Base-by-base conservation (phyloP, 441 rosid genomes). In the Gossypium schwendimanii region DNA sequence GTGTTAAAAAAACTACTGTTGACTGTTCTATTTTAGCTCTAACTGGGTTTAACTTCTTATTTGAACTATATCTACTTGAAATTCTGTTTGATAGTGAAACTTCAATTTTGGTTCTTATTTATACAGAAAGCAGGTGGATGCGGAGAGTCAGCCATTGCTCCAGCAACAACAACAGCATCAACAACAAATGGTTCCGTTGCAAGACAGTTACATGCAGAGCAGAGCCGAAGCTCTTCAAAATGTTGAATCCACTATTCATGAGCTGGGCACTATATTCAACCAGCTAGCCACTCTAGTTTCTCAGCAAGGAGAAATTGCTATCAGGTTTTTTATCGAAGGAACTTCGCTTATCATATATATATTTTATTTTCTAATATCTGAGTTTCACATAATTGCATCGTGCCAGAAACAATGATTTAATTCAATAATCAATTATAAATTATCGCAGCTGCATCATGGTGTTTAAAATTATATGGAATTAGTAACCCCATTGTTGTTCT, bases 171-270 rank as follows among this genome's bases (percentile, higher is more conserved):
- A 61, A 15, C 66, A 63, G 15, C 69, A 39, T 7, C 69, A 63
- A 12, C 69, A 63, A 11, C 69, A 63, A 21, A 20, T 41, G 53
- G 33, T 20, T 63, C 69, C 69, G 21, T 41, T 63, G 69, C 69
- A 63, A 20, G 69, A 63, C 53, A 63, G 18, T 44, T 63, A 63
- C 69, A 63, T 63, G 69, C 69, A 41, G 53, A 63, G 69, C 49
- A 20, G 69, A 63, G 69, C 69, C 6, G 28, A 41, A 41, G 69
- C 69, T 63, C 69, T 63, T 41, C 69, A 63, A 41, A 63, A 63
- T 63, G 69, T 63, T 2, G 69, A 63, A 41, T 63, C 69, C n/a
- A 63, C 69, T 11, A 63, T 63, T 41, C 69, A 63, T 20, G 69
- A 63, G 52, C 69, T 63, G 12, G 52, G 69, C 53, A 63, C 52